A percentile compares a stretch with the other conserved stretches of the same genome.
These are phyloP conservation scores for Aspergillus heteromorphus DNA, from an alignment of 495 filamentous ascomycete genomes.

Conservation along the genomic window DNA sequence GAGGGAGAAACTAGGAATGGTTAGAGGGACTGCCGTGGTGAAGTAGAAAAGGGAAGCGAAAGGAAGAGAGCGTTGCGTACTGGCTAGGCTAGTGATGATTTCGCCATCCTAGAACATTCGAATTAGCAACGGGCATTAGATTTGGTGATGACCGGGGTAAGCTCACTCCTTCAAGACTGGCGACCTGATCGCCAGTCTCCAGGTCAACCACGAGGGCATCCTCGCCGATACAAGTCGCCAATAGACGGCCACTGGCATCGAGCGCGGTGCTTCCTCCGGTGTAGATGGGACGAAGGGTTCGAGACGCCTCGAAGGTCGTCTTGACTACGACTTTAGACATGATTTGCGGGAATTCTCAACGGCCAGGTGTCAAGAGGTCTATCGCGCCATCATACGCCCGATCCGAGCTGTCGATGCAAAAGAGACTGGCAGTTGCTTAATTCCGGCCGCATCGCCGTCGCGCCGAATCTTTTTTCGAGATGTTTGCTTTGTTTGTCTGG, in stretches of 20 bases:
- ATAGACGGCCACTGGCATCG: constrained; percentile 71
- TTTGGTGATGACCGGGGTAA: neutral
- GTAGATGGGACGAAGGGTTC: constrained; percentile 86
- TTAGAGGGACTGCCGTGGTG: constrained; percentile 18
- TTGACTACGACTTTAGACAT: constrained; percentile 52
- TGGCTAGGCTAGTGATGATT: constrained; percentile 75
- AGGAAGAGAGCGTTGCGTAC: constrained; percentile 40
- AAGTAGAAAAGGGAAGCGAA: neutral
- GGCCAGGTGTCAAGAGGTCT: constrained; percentile 2
- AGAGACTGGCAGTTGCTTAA: neutral
- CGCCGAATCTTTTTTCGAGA: constrained; percentile 34
- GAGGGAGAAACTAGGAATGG: constrained; percentile 67
- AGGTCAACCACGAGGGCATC: constrained; percentile 85
- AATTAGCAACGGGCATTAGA: constrained; percentile 17
- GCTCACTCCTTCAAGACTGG: constrained; percentile 83
- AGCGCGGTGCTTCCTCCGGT: constrained; percentile 85
- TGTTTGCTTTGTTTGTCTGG: constrained; percentile 41
- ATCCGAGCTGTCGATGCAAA: neutral
- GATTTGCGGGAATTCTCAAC: constrained; percentile 15
- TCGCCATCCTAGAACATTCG: constrained; percentile 74
- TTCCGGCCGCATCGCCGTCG: constrained; percentile 5
- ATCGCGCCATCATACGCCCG: constrained; percentile 20
- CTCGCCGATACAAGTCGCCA: constrained; percentile 83
- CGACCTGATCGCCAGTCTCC: constrained; percentile 73
- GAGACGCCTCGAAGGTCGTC: constrained; percentile 80